Evolutionary conservation across 495 filamentous ascomycete genomes (phyloP), one percentile per base, ranked within the genome.

Genomic region (Massariosphaeria phaeospora): DNA sequence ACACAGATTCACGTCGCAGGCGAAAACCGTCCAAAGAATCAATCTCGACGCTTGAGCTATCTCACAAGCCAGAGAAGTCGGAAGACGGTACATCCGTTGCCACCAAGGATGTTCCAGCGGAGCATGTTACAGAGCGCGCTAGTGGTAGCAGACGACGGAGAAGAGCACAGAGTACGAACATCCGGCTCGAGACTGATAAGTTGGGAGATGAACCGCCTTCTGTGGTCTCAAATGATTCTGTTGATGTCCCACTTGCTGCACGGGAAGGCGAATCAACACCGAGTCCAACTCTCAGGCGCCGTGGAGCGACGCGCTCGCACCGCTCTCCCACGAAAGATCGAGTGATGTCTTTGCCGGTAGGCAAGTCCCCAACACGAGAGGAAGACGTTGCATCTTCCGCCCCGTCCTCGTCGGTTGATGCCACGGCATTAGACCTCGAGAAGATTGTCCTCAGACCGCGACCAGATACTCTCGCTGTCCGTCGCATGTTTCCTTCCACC

Each of bases 241-340:
- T 34, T 24, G 40, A 48, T 10, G 26, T 30, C 9, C 15, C 52
- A 17, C 12, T 15, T 13, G 24, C 21, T 8, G 18, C 15, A 13
- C 48, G 36, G 7, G 52, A 50, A 27, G 39, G 26, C 3, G 47
- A 52, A 15, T 26, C 29, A 7, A 52, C 45, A 9, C 51, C 61
- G 10, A 62, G 56, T 26, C 48, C 55, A 21, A 55, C 60, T 1
- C 50, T 72, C 21, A 65, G 61, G 53, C 60, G 67, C 1, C 62
- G 61, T 20, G 62, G 57, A 11, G 65, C 67, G n/a, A 57, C 58
- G 24, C 66, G 67, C 2, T 49, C 54, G 25, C 41, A 51, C 7
- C 62, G 69, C 2, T 68, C 69, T 2, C 66, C 69, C n/a, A 62
- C 60, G 8, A 66, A 66, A 45, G 64, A 64, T 13, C 62, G 64